Conservation (phyloP, 805 yeast genomes). For the Torulaspora microellipsoides region DNA sequence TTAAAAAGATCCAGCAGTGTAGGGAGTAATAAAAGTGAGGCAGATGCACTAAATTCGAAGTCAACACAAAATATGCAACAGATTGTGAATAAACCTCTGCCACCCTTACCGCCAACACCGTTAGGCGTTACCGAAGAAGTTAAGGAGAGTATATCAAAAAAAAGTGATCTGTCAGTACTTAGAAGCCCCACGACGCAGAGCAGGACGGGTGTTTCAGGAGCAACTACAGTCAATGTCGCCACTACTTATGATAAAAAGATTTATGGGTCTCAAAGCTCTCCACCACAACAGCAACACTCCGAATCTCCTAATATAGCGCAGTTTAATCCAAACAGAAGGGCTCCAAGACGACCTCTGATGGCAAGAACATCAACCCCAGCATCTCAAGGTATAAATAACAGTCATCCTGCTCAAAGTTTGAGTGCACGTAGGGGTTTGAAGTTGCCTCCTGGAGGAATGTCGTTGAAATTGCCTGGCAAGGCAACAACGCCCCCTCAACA, state of each 20-base stretch:
- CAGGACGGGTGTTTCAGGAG: background rate
- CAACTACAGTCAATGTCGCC: background rate
- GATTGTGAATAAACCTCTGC: conserved; percentile 38
- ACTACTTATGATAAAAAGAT: conserved; percentile 1
- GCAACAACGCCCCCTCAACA: conserved; percentile 12
- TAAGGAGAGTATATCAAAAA: background rate
- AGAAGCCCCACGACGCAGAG: background rate
- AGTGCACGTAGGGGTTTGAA: conserved; percentile 80
- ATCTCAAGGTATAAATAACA: conserved; percentile 77
- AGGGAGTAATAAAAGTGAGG: conserved; percentile 20
- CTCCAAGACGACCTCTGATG: conserved; percentile 25
- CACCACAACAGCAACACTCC: conserved; percentile 25
- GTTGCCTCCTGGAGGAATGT: conserved; percentile 46
- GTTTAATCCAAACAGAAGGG: conserved; percentile 28
- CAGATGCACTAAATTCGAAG: conserved; percentile 13
- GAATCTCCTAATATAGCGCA: conserved; percentile 16
- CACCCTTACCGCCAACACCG: conserved; percentile 37
- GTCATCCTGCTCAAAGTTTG: conserved; percentile 74
- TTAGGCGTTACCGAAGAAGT: conserved; percentile 3
- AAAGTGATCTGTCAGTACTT: background rate
- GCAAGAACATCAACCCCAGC: conserved; percentile 53
- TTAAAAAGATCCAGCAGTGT: conserved; percentile 37
- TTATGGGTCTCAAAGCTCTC: conserved; percentile 7
- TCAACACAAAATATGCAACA: conserved; percentile 25
- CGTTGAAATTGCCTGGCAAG: conserved; percentile 25